Evolutionary conservation across 179 eudicot genomes (phyloP).

Genomic region (Vitellaria paradoxa): DNA sequence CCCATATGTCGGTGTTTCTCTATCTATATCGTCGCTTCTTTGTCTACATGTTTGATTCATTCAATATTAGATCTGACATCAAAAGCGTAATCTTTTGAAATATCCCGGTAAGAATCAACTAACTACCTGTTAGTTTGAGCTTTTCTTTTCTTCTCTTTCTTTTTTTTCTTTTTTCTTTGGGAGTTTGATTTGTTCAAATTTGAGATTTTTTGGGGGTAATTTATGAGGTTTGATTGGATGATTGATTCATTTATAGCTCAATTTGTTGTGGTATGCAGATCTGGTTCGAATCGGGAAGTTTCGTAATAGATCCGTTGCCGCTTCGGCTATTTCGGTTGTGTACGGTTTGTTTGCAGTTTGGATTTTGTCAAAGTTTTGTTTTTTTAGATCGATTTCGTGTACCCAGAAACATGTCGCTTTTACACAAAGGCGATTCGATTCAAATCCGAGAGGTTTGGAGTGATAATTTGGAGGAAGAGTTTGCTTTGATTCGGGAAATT

Average conservation of each 20-base stretch:
- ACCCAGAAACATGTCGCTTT: conserved; percentile 42
- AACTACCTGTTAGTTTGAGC: neutral
- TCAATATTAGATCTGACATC: neutral
- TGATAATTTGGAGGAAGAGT: conserved; percentile 57
- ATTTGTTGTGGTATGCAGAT: conserved; percentile 7
- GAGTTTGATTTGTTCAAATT: neutral
- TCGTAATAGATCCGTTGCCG: neutral
- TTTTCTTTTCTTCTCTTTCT: neutral
- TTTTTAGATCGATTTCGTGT: neutral
- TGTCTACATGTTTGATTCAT: neutral
- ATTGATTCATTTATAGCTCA: neutral
- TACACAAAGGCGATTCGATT: conserved; percentile 53
- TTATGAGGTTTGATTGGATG: neutral
- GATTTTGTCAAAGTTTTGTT: neutral
- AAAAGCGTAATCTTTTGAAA: neutral
- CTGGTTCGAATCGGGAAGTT: conserved; percentile 1
- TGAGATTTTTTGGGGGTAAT: neutral
- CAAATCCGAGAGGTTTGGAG: conserved; percentile 71
- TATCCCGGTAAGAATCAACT: conserved; percentile 12
- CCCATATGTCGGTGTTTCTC: neutral
- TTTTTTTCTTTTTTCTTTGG: neutral
- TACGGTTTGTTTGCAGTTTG: neutral
- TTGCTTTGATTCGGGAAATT: conserved; percentile 46
- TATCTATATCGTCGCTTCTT: neutral
- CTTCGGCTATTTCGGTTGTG: neutral